Conservation (phyloP, 805 yeast genomes). For the Candida ortonii region DNA sequence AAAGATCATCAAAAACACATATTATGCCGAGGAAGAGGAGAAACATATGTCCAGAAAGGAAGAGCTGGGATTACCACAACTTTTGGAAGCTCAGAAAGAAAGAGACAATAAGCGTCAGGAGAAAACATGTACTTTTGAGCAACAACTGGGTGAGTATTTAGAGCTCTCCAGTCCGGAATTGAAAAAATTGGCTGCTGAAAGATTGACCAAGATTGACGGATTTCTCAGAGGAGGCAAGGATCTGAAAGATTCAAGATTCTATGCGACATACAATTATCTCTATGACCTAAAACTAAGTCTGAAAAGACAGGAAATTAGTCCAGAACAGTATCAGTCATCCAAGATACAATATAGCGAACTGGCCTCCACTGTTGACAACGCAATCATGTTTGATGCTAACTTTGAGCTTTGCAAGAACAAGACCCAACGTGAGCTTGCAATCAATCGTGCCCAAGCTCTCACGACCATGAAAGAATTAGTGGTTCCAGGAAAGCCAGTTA, state of each 20-base stretch:
- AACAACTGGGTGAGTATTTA: constrained; percentile 30
- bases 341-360: constrained; percentile 36
- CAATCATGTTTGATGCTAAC: constrained; percentile 47
- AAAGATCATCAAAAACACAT: constrained; percentile 47
- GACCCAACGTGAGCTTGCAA: constrained; percentile 33
- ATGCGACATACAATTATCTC: constrained; percentile 51
- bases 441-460: constrained; percentile 21
- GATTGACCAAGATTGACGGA: constrained; percentile 54
- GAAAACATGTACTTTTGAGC: constrained; percentile 30
- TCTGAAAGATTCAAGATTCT: constrained; percentile 53
- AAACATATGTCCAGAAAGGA: constrained; percentile 67
- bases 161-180: constrained; percentile 20
- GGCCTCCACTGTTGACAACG: constrained; percentile 40
- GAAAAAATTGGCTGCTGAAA: constrained; percentile 42
- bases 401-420: constrained; percentile 40
- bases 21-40: constrained; percentile 56
- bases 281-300: constrained; percentile 42
- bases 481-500: constrained; percentile 26
- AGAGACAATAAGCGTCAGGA: constrained; percentile 41
- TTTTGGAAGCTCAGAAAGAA: constrained; percentile 38
- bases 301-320: constrained; percentile 37
- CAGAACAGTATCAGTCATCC: constrained; percentile 23
- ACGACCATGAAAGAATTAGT: constrained; percentile 19
- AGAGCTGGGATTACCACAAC: constrained; percentile 50
- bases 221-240: constrained; percentile 58